phyloP scores from a whole-genome alignment of 164 flowering plant species.

The Paratinospora sagittata region DNA sequence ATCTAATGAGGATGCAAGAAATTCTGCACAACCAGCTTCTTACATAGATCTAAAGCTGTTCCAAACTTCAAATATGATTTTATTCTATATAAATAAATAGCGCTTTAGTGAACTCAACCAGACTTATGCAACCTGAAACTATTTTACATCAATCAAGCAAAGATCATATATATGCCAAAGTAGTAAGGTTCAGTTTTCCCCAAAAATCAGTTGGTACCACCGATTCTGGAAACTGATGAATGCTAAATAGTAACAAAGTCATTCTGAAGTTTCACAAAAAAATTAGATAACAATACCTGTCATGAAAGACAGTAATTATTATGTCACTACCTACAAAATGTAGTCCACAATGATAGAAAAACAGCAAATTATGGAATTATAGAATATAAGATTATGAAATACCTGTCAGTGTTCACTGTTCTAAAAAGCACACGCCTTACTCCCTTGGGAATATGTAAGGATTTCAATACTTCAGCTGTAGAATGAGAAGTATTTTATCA shows the following conservation, averaged over 20 bases:
- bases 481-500: background rate
- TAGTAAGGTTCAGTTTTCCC: background rate
- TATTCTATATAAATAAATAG: too few relatives aligned
- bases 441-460: constrained; percentile 65
- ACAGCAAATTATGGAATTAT: background rate
- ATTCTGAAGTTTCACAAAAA: background rate
- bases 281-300: background rate
- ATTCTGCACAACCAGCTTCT: too few relatives aligned
- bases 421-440: constrained; percentile 75
- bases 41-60: too few relatives aligned
- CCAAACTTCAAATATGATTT: too few relatives aligned
- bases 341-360: background rate
- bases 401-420: constrained; percentile 82
- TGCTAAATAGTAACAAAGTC: background rate
- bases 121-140: background rate
- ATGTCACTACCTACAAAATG: background rate
- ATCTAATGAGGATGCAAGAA: too few relatives aligned
- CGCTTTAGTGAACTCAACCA: background rate
- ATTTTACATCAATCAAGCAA: background rate
- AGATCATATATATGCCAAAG: background rate
- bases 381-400: constrained; percentile 4
- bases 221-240: background rate
- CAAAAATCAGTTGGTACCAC: background rate
- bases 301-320: background rate
- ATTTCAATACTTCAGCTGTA: constrained; percentile 66